Base-by-base conservation (phyloP, 352 stramenopile species). In the Globisporangium paroecandrum region DNA sequence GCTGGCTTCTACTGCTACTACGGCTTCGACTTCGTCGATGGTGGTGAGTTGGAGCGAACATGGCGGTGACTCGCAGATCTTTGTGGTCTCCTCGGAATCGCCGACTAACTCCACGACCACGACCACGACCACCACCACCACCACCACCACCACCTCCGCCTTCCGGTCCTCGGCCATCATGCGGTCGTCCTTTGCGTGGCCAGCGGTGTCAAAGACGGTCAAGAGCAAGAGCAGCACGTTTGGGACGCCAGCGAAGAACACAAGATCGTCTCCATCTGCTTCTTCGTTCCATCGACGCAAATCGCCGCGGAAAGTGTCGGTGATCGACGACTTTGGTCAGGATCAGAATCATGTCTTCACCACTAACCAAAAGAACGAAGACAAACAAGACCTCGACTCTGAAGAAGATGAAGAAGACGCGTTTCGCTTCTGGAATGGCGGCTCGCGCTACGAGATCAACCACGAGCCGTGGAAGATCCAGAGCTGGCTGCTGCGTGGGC, bases 391-490 rank as follows among this genome's bases (percentile, higher is more conserved):
- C 8, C 18, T 60, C 10, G 25, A 20, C 3, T 53, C 15, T 13
- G 46, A 55, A n/a, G 64, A 54, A 0, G 46, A 58, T 10, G 64
- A 54, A 34, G 20, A 32, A 7, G 41, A 65, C n/a, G 49, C 24
- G 8, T 60, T 60, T 29, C 58, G n/a, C 32, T 65, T 62, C 29
- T 66, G 66, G 66, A 58, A 29, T 1, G 77, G 77, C 6, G 77
- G 74, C 13, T 82, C 75, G 47, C 68, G 71, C 38, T 73, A 80
- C 18, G 64, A 82, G 34, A 59, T 82, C 38, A 73, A 74, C 61
- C 64, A 62, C 57, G 70, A 78, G 54, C 79, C 79, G 13, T 87
- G 79, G 79, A 78, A 63, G 58, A 85, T 87, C 34, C 57, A 79
- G 22, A 70, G 70, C 51, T 87, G 79, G 79, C 62, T 87, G 18